Conservation (phyloP, 2,329 filamentous ascomycete genomes). For the Nothophoma quercina region DNA sequence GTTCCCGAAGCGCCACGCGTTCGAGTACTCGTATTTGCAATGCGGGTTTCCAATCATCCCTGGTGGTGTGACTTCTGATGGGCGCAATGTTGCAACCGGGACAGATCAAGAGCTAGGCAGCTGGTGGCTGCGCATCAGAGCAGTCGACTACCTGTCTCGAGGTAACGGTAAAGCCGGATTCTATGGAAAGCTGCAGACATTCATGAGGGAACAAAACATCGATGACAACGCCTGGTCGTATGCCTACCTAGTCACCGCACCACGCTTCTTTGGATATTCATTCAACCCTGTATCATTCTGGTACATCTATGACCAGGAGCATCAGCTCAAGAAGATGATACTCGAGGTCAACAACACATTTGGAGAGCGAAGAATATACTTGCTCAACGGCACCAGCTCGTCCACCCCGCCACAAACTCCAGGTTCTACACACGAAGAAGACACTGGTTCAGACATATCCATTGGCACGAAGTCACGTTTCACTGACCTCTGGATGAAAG, state of each 20-base stretch:
- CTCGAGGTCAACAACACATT: slow-evolving; percentile 82
- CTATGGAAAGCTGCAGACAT: slow-evolving; percentile 68
- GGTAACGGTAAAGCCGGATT: slow-evolving; percentile 62
- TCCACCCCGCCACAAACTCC: slow-evolving; percentile 37
- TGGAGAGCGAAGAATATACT: slow-evolving; percentile 73
- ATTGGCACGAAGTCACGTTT: slow-evolving; percentile 47
- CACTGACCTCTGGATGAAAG: slow-evolving; percentile 68
- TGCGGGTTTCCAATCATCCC: slow-evolving; percentile 73
- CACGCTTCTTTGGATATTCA: slow-evolving; percentile 72
- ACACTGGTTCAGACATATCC: slow-evolving; percentile 1
- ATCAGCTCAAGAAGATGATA: slow-evolving; percentile 69
- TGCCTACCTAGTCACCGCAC: slow-evolving; percentile 75
- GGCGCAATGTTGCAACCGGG: slow-evolving; percentile 25
- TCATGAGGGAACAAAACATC: slow-evolving; percentile 65
- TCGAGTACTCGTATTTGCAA: slow-evolving; percentile 74
- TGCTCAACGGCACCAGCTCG: slow-evolving; percentile 55
- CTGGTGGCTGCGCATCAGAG: slow-evolving; percentile 67
- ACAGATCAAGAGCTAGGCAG: slow-evolving; percentile 39
- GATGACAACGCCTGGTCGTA: slow-evolving; percentile 68
- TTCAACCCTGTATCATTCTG: slow-evolving; percentile 83
- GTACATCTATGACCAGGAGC: slow-evolving; percentile 72
- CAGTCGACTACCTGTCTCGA: slow-evolving; percentile 68
- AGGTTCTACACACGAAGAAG: slow-evolving; percentile 17
- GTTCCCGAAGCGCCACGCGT: slow-evolving; percentile 73
- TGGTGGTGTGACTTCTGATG: slow-evolving; percentile 52